Conservation (phyloP, 2,329 filamentous ascomycete genomes). For the Verticillium dahliae region DNA sequence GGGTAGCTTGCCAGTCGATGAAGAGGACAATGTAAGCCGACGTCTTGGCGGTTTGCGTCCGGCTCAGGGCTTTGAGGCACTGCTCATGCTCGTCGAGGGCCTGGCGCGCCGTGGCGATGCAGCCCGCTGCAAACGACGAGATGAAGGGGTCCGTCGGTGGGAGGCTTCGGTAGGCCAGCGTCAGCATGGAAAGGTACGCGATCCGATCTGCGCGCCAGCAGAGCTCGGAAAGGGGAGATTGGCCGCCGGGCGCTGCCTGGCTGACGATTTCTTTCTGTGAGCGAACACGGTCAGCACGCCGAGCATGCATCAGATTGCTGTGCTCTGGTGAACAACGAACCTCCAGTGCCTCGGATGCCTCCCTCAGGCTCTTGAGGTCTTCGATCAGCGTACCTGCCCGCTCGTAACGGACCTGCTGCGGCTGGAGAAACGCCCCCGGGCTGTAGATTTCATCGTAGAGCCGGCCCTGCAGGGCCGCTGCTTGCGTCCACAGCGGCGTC, state of each 20-base stretch:
- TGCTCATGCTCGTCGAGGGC: conserved; percentile 13
- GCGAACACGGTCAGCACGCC: not conserved
- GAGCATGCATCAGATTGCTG: not conserved
- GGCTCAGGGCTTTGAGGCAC: conserved; percentile 6
- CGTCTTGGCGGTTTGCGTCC: not conserved
- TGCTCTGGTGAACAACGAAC: not conserved
- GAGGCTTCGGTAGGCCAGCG: conserved; percentile 18
- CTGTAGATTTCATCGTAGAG: conserved; percentile 21
- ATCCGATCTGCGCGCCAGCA: conserved; percentile 12
- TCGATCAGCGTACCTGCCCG: conserved; percentile 11
- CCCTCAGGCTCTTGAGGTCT: conserved; percentile 6
- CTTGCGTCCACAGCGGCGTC: conserved; percentile 10
- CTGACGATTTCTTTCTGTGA: not conserved
- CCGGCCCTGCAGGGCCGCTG: conserved; percentile 14
- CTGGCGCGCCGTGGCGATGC: conserved; percentile 13
- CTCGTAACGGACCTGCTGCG: conserved; percentile 9
- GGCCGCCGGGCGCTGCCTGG: not conserved
- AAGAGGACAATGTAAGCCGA: conserved; percentile 7
- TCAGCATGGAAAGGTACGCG: conserved; percentile 14
- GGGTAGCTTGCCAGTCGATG: conserved; percentile 7
- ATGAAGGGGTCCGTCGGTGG: conserved; percentile 6
- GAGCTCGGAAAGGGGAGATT: conserved; percentile 8
- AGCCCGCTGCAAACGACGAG: conserved; percentile 13
- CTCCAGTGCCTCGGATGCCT: conserved; percentile 1
- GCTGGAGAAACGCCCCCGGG: conserved; percentile 14